Conservation (phyloP, 1,284 basidiomycete genomes). For the Austropuccinia psidii region DNA sequence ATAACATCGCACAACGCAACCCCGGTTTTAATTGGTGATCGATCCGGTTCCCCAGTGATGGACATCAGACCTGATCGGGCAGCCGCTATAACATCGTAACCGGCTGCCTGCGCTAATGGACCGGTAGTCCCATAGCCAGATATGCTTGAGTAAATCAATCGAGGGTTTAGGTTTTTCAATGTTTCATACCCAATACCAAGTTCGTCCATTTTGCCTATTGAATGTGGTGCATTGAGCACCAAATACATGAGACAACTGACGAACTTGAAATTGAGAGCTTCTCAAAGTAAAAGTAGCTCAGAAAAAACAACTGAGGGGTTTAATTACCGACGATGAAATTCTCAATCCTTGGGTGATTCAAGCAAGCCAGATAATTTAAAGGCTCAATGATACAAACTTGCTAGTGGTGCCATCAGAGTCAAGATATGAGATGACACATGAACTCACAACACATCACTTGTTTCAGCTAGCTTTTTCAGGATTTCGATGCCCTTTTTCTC, state of each 20-base stretch:
- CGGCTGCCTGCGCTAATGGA: conserved; percentile 70
- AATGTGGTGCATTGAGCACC: no score
- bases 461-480: conserved; percentile 62
- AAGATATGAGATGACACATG: neutral
- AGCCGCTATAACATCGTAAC: conserved; percentile 80
- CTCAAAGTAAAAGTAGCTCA: no score
- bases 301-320: no score
- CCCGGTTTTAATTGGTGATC: conserved; percentile 66
- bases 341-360: conserved; percentile 13
- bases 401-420: no score
- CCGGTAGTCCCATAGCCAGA: conserved; percentile 93
- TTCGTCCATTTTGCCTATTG: conserved; percentile 65
- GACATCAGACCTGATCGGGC: conserved; percentile 90
- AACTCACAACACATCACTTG: conserved; percentile 59
- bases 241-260: neutral
- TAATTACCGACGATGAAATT: conserved; percentile 28
- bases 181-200: conserved; percentile 82
- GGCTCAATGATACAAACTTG: no score
- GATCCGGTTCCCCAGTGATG: conserved; percentile 82
- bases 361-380: no score
- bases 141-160: conserved; percentile 79
- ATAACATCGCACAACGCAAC: conserved; percentile 85
- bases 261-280: no score
- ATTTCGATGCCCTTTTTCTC: conserved; percentile 67
- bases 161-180: conserved; percentile 68